phyloP scores from a whole-genome alignment of 306 rosid genomes.

The Ormosia emarginata region DNA sequence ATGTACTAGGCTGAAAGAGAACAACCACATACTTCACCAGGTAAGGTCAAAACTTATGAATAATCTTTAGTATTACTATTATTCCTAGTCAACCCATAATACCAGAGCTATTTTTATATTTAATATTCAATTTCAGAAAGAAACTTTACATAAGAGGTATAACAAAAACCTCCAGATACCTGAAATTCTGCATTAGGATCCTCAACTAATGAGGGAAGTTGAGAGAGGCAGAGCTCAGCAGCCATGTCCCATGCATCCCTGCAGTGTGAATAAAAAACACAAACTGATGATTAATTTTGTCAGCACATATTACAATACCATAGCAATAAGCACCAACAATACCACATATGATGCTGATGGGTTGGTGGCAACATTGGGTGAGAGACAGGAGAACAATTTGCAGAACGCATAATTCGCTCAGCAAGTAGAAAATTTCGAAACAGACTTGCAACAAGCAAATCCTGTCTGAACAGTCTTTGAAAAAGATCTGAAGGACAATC shows the following conservation, averaged over 20 bases:
- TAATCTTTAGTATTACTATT: neutral
- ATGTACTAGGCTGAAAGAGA: conserved; percentile 78
- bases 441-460: conserved; percentile 88
- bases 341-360: conserved; percentile 99
- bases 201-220: conserved; percentile 84
- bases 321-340: conserved; percentile 28
- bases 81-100: neutral
- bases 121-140: conserved; percentile 12
- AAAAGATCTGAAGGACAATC: conserved; percentile 74
- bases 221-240: conserved; percentile 98
- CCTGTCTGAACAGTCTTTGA: conserved; percentile 96
- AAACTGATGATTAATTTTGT: conserved; percentile 9
- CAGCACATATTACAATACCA: conserved; percentile 11
- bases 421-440: conserved; percentile 95
- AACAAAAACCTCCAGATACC: conserved; percentile 39
- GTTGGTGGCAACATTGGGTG: conserved; percentile 88
- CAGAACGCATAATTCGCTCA: conserved; percentile 97
- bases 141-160: neutral
- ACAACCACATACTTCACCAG: neutral
- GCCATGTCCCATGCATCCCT: conserved; percentile 99
- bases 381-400: conserved; percentile 96
- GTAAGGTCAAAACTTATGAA: conserved; percentile 11
- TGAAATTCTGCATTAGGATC: conserved; percentile 86
- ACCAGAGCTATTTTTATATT: neutral
- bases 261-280: conserved; percentile 29